Evolutionary conservation across 768 basidiomycete species (phyloP).

Genomic region (Lactarius evosmus): DNA sequence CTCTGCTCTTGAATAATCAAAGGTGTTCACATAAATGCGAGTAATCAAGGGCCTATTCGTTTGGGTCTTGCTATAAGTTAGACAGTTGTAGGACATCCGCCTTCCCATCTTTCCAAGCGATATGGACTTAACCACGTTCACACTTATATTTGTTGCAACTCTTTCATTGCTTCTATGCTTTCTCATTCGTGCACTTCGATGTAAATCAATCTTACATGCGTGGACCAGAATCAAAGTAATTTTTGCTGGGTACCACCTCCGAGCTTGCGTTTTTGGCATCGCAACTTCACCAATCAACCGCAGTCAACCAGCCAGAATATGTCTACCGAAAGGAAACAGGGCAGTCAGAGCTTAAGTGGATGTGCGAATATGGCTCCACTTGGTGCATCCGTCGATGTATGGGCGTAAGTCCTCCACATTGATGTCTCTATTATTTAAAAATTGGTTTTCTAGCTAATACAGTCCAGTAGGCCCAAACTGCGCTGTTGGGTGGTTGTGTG

Average conservation of each 20-base stretch:
- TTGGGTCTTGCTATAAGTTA: too few species aligned
- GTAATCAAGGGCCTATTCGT: too few species aligned
- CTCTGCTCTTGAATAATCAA: too few species aligned
- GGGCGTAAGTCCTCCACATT: constrained; percentile 22
- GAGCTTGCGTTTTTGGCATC: not conserved
- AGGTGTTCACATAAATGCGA: too few species aligned
- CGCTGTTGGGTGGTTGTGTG: too few species aligned
- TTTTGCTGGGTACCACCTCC: constrained; percentile 14
- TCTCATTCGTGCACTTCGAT: not conserved
- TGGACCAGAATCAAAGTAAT: constrained; percentile 13
- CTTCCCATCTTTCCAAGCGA: too few species aligned
- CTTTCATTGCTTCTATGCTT: not conserved
- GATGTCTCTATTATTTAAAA: too few species aligned
- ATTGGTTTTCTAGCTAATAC: too few species aligned
- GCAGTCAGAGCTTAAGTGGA: constrained; percentile 31
- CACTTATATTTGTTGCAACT: not conserved
- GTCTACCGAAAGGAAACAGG: constrained; percentile 31
- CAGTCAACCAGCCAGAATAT: constrained; percentile 31
- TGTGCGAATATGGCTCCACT: constrained; percentile 32
- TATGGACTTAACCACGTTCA: not conserved
- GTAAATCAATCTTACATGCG: constrained; percentile 4
- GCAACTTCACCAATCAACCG: not conserved
- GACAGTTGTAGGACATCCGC: too few species aligned
- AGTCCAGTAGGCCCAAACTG: too few species aligned
- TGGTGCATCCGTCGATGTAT: constrained; percentile 26